Conservation (phyloP, 1,139 yeast species). For the Zhuliangozyma parablackwelliae region DNA sequence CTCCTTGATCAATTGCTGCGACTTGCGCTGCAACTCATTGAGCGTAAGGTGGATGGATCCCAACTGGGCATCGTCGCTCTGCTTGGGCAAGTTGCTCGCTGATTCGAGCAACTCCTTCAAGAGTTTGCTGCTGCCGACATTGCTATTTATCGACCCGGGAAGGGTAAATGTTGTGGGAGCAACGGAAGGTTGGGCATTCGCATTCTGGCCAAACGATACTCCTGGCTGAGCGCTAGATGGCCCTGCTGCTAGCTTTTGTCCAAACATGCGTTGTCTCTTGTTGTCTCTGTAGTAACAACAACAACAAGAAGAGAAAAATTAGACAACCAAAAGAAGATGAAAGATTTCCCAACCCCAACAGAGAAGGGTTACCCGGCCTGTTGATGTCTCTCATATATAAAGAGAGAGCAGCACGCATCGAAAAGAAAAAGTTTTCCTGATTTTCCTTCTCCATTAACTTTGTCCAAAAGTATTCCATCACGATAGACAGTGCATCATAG, state of each 20-base stretch:
- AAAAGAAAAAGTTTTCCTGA: too few species aligned
- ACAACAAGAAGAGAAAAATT: too few species aligned
- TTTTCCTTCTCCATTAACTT: constrained; percentile 30
- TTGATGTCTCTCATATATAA: too few species aligned
- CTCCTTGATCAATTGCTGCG: constrained; percentile 54
- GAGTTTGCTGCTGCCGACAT: constrained; percentile 10
- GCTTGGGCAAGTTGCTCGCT: constrained; percentile 64
- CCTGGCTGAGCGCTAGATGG: constrained; percentile 8
- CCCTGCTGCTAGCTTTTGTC: constrained; percentile 8
- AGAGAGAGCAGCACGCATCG: too few species aligned
- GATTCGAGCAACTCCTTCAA: constrained; percentile 67
- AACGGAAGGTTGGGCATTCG: constrained; percentile 1
- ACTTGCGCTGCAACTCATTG: constrained; percentile 70
- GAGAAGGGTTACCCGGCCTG: too few species aligned
- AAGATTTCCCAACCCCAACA: too few species aligned
- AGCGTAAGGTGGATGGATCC: constrained; percentile 75
- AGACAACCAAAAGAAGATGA: too few species aligned
- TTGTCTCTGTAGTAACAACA: too few species aligned
- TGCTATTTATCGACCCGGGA: constrained; percentile 6
- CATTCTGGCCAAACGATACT: constrained; percentile 1
- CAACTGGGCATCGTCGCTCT: constrained; percentile 48
- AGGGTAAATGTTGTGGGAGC: constrained; percentile 7
- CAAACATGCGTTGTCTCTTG: constrained; percentile 10
- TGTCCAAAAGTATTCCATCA: constrained; percentile 53
- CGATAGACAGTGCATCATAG: constrained; percentile 47